Conservation (phyloP, 2,329 filamentous ascomycete species). For the Dothideomycetes sp. region DNA sequence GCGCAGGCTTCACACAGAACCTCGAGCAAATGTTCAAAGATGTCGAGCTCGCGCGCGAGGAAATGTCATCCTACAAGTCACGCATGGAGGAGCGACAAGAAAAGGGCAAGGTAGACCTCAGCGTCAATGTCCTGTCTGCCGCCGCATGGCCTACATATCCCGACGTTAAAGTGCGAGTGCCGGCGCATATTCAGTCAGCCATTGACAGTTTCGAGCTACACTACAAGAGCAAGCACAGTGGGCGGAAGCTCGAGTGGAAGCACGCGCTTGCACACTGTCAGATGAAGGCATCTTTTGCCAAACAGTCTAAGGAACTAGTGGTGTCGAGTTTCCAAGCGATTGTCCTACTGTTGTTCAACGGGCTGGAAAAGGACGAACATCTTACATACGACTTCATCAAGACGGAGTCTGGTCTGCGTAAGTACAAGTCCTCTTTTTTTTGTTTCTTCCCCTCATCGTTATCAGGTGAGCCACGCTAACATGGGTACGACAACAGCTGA, state of each 20-base stretch:
- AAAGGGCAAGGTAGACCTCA: constrained; percentile 56
- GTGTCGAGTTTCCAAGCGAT: constrained; percentile 89
- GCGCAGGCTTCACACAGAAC: constrained; percentile 89
- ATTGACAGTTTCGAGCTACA: constrained; percentile 73
- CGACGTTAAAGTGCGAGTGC: constrained; percentile 64
- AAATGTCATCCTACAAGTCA: constrained; percentile 79
- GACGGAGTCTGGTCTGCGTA: constrained; percentile 60
- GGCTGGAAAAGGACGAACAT: constrained; percentile 48
- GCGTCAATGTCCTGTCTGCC: constrained; percentile 82
- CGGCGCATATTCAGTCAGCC: constrained; percentile 61
- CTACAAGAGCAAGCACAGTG: constrained; percentile 83
- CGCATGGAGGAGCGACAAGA: constrained; percentile 45
- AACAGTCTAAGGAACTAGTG: constrained; percentile 74
- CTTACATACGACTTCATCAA: constrained; percentile 69
- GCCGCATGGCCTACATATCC: constrained; percentile 89
- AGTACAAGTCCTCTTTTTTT: too few relatives aligned
- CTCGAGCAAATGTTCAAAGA: constrained; percentile 99
- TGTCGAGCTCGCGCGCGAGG: constrained; percentile 82
- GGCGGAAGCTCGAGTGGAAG: constrained; percentile 81
- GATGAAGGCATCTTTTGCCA: constrained; percentile 68
- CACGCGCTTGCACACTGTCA: constrained; percentile 86
- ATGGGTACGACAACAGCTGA: too few relatives aligned
- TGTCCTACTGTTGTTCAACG: constrained; percentile 83
- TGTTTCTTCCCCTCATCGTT: too few relatives aligned
- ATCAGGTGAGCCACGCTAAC: too few relatives aligned